Evolutionary conservation across 257 asterid genomes (phyloP).

Genomic region (Cordia subcordata): DNA sequence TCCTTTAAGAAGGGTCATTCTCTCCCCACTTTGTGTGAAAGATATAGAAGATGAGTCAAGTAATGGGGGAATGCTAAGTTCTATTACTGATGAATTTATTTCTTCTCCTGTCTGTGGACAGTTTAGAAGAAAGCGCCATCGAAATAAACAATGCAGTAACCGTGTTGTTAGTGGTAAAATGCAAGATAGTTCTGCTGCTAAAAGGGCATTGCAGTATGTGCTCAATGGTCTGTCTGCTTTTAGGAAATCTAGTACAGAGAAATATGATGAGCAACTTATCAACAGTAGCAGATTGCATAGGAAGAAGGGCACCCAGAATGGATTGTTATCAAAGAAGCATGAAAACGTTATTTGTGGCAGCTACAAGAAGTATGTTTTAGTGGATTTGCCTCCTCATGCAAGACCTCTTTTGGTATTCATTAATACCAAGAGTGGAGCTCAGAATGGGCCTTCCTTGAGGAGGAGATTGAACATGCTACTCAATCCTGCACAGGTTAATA

Average conservation of each 20-base stretch:
- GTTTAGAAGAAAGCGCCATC: slow-evolving; percentile 50
- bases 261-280: slow-evolving; percentile 22
- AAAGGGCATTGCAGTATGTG: slow-evolving; percentile 43
- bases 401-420: slow-evolving; percentile 82
- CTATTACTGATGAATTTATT: slow-evolving; percentile 45
- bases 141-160: slow-evolving; percentile 52
- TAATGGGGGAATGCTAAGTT: slow-evolving; percentile 23
- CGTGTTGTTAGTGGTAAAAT: slow-evolving; percentile 35
- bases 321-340: slow-evolving; percentile 32
- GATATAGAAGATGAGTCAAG: slow-evolving; percentile 40
- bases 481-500: slow-evolving; percentile 76
- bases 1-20: slow-evolving; percentile 66
- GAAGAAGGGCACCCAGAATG: slow-evolving; percentile 36
- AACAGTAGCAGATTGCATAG: slow-evolving; percentile 22
- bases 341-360: slow-evolving; percentile 28
- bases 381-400: slow-evolving; percentile 65
- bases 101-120: slow-evolving; percentile 50
- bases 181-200: slow-evolving; percentile 36
- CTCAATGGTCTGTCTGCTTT: slow-evolving; percentile 47
- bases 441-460: slow-evolving; percentile 62
- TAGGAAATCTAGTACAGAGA: slow-evolving; percentile 31
- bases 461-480: slow-evolving; percentile 70
- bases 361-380: slow-evolving; percentile 49
- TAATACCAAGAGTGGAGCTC: slow-evolving; percentile 81
- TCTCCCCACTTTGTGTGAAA: slow-evolving; percentile 77